Percentiles rank a stretch among this genome's conserved stretches.
Conservation (phyloP, 352 stramenopile genomes). For the Phytophthora ohioensis region DNA sequence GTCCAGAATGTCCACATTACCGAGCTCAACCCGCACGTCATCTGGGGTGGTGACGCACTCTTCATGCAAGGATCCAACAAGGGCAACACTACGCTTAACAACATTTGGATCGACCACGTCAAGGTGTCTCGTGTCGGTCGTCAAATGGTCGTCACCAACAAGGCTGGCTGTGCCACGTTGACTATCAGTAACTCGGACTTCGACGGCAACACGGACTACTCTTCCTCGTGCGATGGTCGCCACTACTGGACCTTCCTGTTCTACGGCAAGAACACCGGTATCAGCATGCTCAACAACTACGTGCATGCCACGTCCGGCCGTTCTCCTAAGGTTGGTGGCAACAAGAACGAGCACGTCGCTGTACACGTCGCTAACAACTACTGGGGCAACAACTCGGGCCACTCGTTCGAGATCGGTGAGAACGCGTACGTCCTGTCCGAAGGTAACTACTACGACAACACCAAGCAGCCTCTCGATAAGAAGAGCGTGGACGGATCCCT, state of each 20-base stretch:
- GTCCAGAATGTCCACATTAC: constrained; percentile 62
- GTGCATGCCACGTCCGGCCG: constrained; percentile 52
- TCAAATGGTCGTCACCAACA: constrained; percentile 54
- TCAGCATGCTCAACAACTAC: constrained; percentile 56
- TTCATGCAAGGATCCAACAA: constrained; percentile 38
- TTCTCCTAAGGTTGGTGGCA: constrained; percentile 39
- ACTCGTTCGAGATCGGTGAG: constrained; percentile 45
- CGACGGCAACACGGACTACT: constrained; percentile 54
- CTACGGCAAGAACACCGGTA: constrained; percentile 35
- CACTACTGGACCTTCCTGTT: constrained; percentile 63
- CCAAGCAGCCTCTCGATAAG: constrained; percentile 31
- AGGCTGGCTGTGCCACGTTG: constrained; percentile 39
- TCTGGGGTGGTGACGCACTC: constrained; percentile 46
- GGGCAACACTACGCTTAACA: constrained; percentile 33
- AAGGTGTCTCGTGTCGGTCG: constrained; percentile 48
- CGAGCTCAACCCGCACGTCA: constrained; percentile 55
- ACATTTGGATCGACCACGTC: constrained; percentile 64
- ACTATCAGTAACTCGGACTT: constrained; percentile 70
- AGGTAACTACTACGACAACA: constrained; percentile 53
- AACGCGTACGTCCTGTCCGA: constrained; percentile 46
- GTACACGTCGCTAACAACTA: constrained; percentile 53
- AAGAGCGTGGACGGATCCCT: constrained; percentile 15
- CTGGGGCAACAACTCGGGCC: constrained; percentile 49
- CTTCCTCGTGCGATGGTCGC: constrained; percentile 52
- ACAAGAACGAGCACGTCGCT: constrained; percentile 30